These are phyloP conservation scores for Ophiostoma sp. DNA, from an alignment of 2,329 filamentous ascomycete genomes.

Conservation along the genomic window DNA sequence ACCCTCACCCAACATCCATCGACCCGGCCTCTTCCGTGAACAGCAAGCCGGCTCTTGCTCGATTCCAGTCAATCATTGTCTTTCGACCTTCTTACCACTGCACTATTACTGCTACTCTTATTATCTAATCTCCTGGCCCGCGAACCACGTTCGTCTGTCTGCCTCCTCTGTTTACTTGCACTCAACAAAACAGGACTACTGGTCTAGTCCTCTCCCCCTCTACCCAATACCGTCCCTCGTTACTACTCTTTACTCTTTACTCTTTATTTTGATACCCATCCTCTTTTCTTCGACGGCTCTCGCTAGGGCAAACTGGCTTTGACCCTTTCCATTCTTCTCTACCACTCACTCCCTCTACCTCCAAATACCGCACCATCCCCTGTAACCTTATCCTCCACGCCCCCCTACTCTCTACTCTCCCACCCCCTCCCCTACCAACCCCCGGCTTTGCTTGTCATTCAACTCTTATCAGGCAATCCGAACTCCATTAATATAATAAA, in stretches of 20 bases:
- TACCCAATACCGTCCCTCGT: neutral
- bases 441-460: slow-evolving; percentile 29
- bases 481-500: slow-evolving; percentile 7
- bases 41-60: slow-evolving; percentile 58
- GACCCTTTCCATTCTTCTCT: slow-evolving; percentile 18
- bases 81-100: slow-evolving; percentile 25
- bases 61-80: slow-evolving; percentile 43
- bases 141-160: slow-evolving; percentile 21
- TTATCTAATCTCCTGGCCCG: slow-evolving; percentile 25
- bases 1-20: neutral
- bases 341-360: neutral
- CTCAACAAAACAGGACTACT: slow-evolving; percentile 17
- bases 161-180: slow-evolving; percentile 1
- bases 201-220: slow-evolving; percentile 22
- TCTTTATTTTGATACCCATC: slow-evolving; percentile 18
- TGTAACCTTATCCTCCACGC: neutral
- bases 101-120: slow-evolving; percentile 9
- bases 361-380: slow-evolving; percentile 8
- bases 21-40: slow-evolving; percentile 35
- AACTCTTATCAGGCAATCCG: slow-evolving; percentile 21
- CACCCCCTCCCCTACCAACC: slow-evolving; percentile 26
- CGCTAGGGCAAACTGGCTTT: slow-evolving; percentile 24
- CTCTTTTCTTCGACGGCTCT: slow-evolving; percentile 18
- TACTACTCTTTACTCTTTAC: neutral
- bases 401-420: slow-evolving; percentile 22